These are phyloP conservation scores for Danielia reshetovae DNA, from an alignment of 805 yeast species.

Conservation along the genomic window DNA sequence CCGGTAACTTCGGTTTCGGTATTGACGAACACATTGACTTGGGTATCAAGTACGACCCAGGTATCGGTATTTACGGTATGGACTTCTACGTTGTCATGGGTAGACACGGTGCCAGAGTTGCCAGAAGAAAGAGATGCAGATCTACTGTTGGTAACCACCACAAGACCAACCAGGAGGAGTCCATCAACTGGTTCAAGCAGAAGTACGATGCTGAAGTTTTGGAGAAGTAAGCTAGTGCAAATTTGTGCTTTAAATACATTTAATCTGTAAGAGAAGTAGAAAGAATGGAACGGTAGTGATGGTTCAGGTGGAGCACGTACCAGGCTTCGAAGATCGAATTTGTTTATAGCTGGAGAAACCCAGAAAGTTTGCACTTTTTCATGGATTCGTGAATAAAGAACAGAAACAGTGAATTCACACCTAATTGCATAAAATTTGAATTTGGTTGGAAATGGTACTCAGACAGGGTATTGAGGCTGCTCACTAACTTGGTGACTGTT, in stretches of 20 bases:
- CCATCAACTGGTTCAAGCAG: slow-evolving; percentile 98
- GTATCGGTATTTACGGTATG: slow-evolving; percentile 99
- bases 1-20: slow-evolving; percentile 99
- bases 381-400: too few relatives aligned
- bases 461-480: too few relatives aligned
- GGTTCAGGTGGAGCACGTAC: too few relatives aligned
- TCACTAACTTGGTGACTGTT: too few relatives aligned
- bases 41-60: slow-evolving; percentile 99
- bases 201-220: slow-evolving; percentile 98
- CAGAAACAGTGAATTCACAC: too few relatives aligned
- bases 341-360: too few relatives aligned
- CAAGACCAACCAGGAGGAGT: slow-evolving; percentile 87
- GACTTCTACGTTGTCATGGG: slow-evolving; percentile 99
- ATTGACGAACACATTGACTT: slow-evolving; percentile 98
- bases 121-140: slow-evolving; percentile 97
- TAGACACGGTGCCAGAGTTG: slow-evolving; percentile 98
- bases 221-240: slow-evolving; percentile 54
- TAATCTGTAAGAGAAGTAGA: slow-evolving; percentile 1
- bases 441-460: too few relatives aligned
- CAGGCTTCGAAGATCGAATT: too few relatives aligned
- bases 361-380: too few relatives aligned
- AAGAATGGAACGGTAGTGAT: too few relatives aligned
- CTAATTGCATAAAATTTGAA: too few relatives aligned
- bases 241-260: slow-evolving; percentile 2
- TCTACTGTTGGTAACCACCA: slow-evolving; percentile 88